phyloP scores from a whole-genome alignment of 2,329 filamentous ascomycete species.

The Apiospora hydei region DNA sequence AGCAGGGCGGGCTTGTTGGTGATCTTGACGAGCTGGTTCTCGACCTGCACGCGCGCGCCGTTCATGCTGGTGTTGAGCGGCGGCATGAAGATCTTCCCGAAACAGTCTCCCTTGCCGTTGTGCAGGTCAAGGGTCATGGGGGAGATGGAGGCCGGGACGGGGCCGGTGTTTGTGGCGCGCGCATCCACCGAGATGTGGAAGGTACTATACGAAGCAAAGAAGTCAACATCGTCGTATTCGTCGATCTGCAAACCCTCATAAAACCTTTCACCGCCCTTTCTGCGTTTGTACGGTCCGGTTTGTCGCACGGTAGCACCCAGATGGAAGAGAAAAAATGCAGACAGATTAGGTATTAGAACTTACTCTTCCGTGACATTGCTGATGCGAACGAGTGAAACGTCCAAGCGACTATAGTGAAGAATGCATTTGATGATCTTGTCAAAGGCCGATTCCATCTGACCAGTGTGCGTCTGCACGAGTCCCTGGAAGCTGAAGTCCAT shows the following conservation, averaged over 20 bases:
- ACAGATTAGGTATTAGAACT: constrained; percentile 29
- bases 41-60: constrained; percentile 34
- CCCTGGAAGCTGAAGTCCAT: constrained; percentile 36
- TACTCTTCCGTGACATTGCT: constrained; percentile 40
- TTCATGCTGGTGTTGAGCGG: constrained; percentile 29
- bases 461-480: constrained; percentile 19
- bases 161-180: constrained; percentile 34
- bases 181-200: constrained; percentile 37
- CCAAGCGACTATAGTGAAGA: constrained; percentile 34
- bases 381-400: constrained; percentile 37
- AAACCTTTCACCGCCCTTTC: constrained; percentile 12
- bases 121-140: constrained; percentile 33
- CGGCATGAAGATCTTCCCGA: constrained; percentile 36
- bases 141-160: constrained; percentile 29
- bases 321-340: constrained; percentile 3
- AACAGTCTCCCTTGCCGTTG: constrained; percentile 30
- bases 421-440: constrained; percentile 32
- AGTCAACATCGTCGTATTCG: not conserved
- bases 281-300: not conserved
- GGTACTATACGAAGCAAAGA: constrained; percentile 29
- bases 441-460: constrained; percentile 17
- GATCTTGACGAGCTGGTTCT: constrained; percentile 35
- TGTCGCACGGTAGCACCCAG: not conserved
- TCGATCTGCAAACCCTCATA: not conserved
- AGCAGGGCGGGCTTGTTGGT: constrained; percentile 33